Evolutionary conservation across 345 rosid species (phyloP), one percentile per base, ranked within the genome.

Genomic region (Bruguiera sexangula): DNA sequence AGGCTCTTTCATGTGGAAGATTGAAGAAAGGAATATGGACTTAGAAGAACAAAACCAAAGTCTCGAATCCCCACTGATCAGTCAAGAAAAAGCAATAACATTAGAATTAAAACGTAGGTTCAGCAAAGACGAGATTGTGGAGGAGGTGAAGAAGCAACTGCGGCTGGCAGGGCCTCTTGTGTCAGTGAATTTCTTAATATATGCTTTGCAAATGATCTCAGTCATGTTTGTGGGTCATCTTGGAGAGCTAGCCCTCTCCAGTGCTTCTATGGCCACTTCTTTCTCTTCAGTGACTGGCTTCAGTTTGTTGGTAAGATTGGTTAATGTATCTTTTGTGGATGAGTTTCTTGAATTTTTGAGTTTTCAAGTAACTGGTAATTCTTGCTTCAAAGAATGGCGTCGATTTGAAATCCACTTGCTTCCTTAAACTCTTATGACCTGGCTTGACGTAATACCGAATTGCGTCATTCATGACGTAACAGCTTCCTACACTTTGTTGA

Each of bases 251-350:
- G 55, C 75, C 21, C 75, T 71, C 58, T 39, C 75, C n/a, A 7
- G 64, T 65, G 75, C 75, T 63, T 71, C 75, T 6, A 64, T 71
- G 62, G 75, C 75, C 57, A 71, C 75, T 55, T 71, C 75, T 71
- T 71, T 71, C 21, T 69, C 75, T 56, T 63, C 75, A 0, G 75
- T 71, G 30, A 71, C 75, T 18, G 75, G 75, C 63, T 64, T 71
- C 62, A 71, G 75, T 36, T 71, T 71, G 24, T 18, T 70, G 73
- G 73, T 70, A 62, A 59, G 31, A 53, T 21, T 54, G 24, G 50
- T 43, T 43, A 3, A 43, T 43, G 4, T 15, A 43, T 43, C 16
- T 13, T 43, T 43, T 43, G 50, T 43, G 0, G 19, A 43, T 43
- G 50, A 43, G 3, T 15, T 43, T 43, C 50, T 43, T 3, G 19